These are phyloP conservation scores for Viola pubescens DNA, from an alignment of 441 rosid species.

Conservation along the genomic window DNA sequence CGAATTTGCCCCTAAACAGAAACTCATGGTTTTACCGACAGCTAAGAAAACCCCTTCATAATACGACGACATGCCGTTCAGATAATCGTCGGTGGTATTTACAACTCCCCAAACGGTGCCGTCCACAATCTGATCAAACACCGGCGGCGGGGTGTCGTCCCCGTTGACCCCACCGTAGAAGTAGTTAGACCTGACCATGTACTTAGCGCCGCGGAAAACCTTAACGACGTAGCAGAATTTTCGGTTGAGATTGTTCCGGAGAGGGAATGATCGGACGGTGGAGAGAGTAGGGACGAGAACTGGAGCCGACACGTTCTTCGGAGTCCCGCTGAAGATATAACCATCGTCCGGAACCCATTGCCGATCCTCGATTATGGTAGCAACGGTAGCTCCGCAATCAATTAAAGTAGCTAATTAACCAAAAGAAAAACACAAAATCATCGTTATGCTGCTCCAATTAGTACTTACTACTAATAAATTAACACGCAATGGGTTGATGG, in stretches of 20 bases:
- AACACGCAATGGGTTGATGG: too few species aligned
- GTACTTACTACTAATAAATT: too few species aligned
- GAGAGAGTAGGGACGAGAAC: slow-evolving; percentile 30
- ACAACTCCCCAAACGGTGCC: slow-evolving; percentile 76
- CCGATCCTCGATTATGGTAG: slow-evolving; percentile 33
- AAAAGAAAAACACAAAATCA: not conserved
- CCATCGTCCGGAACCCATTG: slow-evolving; percentile 52
- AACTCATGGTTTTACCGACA: slow-evolving; percentile 57
- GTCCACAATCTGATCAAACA: slow-evolving; percentile 83
- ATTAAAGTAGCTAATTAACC: slow-evolving; percentile 39
- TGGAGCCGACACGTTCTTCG: slow-evolving; percentile 30
- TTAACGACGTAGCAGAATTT: slow-evolving; percentile 61
- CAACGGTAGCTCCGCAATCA: slow-evolving; percentile 56
- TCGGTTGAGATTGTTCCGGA: slow-evolving; percentile 24
- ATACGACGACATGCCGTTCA: slow-evolving; percentile 36
- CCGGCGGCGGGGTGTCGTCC: slow-evolving; percentile 39
- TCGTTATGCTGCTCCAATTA: too few species aligned
- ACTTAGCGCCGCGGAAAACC: slow-evolving; percentile 52
- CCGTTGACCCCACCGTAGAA: slow-evolving; percentile 81
- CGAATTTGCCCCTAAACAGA: slow-evolving; percentile 57
- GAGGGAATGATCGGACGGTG: slow-evolving; percentile 76
- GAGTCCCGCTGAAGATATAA: slow-evolving; percentile 37
- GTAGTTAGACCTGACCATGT: slow-evolving; percentile 65
- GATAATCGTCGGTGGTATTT: slow-evolving; percentile 63
- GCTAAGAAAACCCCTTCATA: slow-evolving; percentile 76